Base-by-base conservation (phyloP, 1,284 basidiomycete genomes). In the Ceratobasidium sp. region DNA sequence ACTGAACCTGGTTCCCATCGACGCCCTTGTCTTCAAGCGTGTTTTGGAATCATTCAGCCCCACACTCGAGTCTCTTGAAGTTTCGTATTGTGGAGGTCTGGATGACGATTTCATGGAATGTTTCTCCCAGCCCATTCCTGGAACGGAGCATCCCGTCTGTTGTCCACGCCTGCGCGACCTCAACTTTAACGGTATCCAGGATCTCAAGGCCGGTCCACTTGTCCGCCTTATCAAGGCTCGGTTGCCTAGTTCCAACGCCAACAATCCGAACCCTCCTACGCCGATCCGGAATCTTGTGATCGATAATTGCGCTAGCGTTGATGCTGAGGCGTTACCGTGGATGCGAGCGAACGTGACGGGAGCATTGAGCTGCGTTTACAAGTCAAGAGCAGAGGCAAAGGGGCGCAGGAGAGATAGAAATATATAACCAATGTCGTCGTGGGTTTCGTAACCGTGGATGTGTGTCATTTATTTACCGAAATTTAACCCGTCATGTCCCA, bases 31-130 rank as follows among this genome's bases (percentile, higher is more conserved):
- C 7, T 53, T 66, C 13, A 34, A 53, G 29, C 16, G 16, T 8
- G 48, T 49, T 7, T 14, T 66, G 16, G 14, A 51, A 31, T 19
- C 64, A n/a, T 66, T 51, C 22, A 34, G 31, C 48, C 19, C 27
- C n/a, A 66, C 64, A 6, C 49, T 66, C 27, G 64, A 66, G 49
- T 66, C 49, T 8, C 64, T 66, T 27, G 64, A 66, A 53, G n/a
- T 66, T 22, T 66, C 64, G 2, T 6, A 51, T 2, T 66, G 48
- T 24, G 24, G 31, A 27, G 29, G 5, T 46, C 39, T 64, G 24
- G 24, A 46, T 24, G n/a, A 46, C n/a, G 43, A 48, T 29, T 11
- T 48, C 19, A 7, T 27, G 6, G 62, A 64, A 19, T 48, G 19
- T 5, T n/a, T 66, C 22, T 66, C 64, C n/a, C 48, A 31, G 11